A percentile compares a stretch with the other conserved stretches of the same genome.
phyloP scores from a whole-genome alignment of 2,329 filamentous ascomycete species.

The Trichoderma sp. region DNA sequence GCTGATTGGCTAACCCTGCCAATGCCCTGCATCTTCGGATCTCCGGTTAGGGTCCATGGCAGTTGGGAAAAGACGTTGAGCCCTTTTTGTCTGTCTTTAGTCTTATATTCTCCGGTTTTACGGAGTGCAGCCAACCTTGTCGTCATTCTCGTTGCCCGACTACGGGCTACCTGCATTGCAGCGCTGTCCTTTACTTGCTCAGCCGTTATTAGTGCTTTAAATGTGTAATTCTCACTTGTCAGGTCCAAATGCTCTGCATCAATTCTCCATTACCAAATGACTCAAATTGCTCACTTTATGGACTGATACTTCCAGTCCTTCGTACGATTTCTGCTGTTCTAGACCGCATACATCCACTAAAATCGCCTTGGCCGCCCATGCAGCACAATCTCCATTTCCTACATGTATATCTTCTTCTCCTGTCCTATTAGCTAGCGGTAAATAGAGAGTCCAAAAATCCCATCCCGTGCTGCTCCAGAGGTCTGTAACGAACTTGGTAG shows the following conservation, averaged over 20 bases:
- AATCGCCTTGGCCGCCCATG: neutral
- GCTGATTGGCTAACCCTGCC: slow-evolving; percentile 18
- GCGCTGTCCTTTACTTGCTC: too few species aligned
- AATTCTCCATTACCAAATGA: neutral
- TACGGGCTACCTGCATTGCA: neutral
- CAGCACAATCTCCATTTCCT: neutral
- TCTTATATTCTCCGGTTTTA: neutral
- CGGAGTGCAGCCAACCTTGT: neutral
- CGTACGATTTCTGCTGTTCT: neutral
- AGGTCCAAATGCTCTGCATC: neutral
- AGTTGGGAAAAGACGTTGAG: neutral
- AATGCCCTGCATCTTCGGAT: slow-evolving; percentile 4
- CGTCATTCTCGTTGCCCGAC: neutral
- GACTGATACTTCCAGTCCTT: neutral
- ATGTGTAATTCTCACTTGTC: neutral
- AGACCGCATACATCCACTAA: neutral
- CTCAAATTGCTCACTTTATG: neutral
- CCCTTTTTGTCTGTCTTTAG: neutral
- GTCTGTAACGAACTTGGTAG: neutral
- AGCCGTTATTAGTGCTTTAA: neutral
- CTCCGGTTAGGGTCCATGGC: neutral
- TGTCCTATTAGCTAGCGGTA: neutral
- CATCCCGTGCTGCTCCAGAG: neutral
- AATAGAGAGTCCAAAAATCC: neutral
- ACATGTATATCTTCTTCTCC: neutral